phyloP scores from a whole-genome alignment of 139 green algal species.

The Gonium pectorale region DNA sequence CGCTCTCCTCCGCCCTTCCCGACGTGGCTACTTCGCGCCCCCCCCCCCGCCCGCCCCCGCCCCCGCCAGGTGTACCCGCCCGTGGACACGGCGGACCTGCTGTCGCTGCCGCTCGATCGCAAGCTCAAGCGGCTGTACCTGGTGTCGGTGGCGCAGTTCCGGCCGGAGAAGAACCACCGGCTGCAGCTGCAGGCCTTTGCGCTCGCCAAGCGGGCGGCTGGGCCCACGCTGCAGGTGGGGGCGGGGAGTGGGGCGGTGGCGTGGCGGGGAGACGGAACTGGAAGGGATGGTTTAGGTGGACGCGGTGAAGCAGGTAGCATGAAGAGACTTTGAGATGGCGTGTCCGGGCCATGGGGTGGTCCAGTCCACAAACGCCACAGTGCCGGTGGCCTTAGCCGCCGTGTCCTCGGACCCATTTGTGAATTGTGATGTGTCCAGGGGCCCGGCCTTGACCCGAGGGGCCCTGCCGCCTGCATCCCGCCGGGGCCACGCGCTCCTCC shows the following conservation, averaged over 20 bases:
- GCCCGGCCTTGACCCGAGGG: neutral
- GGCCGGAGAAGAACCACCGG: slow-evolving; percentile 94
- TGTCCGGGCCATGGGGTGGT: too few species aligned
- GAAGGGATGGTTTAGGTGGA: too few species aligned
- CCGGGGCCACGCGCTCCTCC: neutral
- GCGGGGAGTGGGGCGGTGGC: neutral
- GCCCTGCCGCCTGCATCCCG: neutral
- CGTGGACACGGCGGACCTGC: slow-evolving; percentile 82
- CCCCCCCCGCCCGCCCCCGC: neutral
- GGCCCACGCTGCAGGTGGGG: slow-evolving; percentile 28
- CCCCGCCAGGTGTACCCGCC: slow-evolving; percentile 86
- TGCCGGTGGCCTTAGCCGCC: too few species aligned
- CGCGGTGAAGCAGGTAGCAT: too few species aligned
- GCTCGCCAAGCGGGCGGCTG: slow-evolving; percentile 34
- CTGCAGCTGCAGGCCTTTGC: slow-evolving; percentile 77
- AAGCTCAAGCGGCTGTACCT: slow-evolving; percentile 84
- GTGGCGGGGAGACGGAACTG: too few species aligned
- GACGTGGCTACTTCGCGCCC: too few species aligned
- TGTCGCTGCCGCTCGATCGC: slow-evolving; percentile 85
- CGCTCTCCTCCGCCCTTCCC: neutral
- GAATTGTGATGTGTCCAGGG: too few species aligned
- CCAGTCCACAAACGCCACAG: too few species aligned
- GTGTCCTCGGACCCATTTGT: too few species aligned
- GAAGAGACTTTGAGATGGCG: too few species aligned
- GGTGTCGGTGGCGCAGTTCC: slow-evolving; percentile 93